A percentile compares a stretch with the other conserved stretches of the same genome.
phyloP scores from a whole-genome alignment of 495 filamentous ascomycete species.

The Pseudoneurospora amorphoporcata region DNA sequence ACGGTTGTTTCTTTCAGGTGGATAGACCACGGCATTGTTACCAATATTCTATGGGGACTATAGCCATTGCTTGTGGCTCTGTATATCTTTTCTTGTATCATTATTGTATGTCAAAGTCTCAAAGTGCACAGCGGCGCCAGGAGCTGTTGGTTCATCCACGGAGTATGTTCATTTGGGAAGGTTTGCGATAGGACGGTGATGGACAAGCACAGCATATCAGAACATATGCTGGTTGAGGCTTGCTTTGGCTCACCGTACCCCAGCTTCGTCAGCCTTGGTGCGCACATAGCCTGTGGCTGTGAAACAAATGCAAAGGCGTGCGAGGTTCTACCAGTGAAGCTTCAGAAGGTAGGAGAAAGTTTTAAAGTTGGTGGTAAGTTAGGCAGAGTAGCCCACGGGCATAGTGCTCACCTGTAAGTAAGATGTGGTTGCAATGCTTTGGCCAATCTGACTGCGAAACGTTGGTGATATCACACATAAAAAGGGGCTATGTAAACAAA shows the following conservation, averaged over 20 bases:
- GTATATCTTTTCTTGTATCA: constrained; percentile 3
- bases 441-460: background rate
- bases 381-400: background rate
- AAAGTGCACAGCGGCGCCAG: background rate
- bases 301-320: background rate
- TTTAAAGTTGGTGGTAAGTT: background rate
- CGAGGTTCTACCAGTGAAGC: background rate
- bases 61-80: constrained; percentile 1
- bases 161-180: background rate
- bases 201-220: background rate
- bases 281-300: background rate
- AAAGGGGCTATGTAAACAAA: background rate
- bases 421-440: background rate
- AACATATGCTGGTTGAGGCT: background rate
- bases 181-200: background rate
- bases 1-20: constrained; percentile 13
- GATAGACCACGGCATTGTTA: background rate
- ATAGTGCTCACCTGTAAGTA: background rate
- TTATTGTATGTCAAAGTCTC: constrained; percentile 1
- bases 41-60: background rate
- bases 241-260: background rate
- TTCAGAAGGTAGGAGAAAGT: background rate
- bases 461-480: background rate
- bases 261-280: background rate
- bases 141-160: background rate